Conservation (phyloP, 495 filamentous ascomycete species). For the Lentithecium fluviatile region DNA sequence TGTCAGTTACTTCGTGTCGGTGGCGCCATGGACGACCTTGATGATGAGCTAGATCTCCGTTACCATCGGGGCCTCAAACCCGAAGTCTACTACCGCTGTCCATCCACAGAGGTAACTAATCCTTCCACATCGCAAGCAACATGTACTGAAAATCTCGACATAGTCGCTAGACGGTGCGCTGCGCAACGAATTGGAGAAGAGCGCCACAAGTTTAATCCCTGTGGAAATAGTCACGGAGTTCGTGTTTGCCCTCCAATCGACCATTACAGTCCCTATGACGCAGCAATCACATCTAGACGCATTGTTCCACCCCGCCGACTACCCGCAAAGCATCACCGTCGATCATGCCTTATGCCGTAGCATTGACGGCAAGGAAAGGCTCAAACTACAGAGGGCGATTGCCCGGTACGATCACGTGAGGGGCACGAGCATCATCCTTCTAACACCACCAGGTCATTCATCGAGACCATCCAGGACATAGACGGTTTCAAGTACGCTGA, state of each 20-base stretch:
- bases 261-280: slow-evolving; percentile 19
- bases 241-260: slow-evolving; percentile 20
- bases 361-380: slow-evolving; percentile 23
- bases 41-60: slow-evolving; percentile 17
- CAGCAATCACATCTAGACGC: slow-evolving; percentile 22
- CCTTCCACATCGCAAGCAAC: too few relatives aligned
- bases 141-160: not conserved
- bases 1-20: not conserved
- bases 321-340: slow-evolving; percentile 16
- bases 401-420: slow-evolving; percentile 1
- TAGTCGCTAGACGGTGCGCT: slow-evolving; percentile 11
- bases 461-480: slow-evolving; percentile 21
- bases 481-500: slow-evolving; percentile 31
- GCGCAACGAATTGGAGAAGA: slow-evolving; percentile 24
- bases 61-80: slow-evolving; percentile 24
- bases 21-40: slow-evolving; percentile 14
- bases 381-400: slow-evolving; percentile 23
- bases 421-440: not conserved
- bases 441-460: slow-evolving; percentile 4
- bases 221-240: slow-evolving; percentile 25
- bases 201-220: slow-evolving; percentile 19
- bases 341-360: slow-evolving; percentile 23
- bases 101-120: slow-evolving; percentile 6
- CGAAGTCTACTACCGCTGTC: slow-evolving; percentile 31
- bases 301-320: slow-evolving; percentile 13